phyloP scores from a whole-genome alignment of 345 rosid species.

The Reutealis trisperma region DNA sequence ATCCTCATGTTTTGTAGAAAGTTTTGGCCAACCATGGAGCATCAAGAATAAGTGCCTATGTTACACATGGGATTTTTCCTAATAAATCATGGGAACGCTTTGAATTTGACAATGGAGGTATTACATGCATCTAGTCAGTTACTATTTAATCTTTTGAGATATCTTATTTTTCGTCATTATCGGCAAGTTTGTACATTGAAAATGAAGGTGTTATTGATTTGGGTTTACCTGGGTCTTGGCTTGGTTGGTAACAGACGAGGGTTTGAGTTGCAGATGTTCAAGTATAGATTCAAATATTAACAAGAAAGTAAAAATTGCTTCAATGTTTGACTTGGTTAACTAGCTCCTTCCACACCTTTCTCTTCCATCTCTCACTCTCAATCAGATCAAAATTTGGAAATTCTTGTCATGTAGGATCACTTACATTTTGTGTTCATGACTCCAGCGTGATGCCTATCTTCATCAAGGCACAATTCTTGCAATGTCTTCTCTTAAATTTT shows the following conservation, averaged over 20 bases:
- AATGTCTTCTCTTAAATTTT: neutral
- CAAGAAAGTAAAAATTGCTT: neutral
- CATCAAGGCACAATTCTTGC: neutral
- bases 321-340: neutral
- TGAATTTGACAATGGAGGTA: constrained; percentile 82
- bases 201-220: neutral
- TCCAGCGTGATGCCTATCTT: neutral
- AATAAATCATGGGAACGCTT: constrained; percentile 88
- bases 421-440: neutral
- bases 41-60: constrained; percentile 83
- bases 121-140: constrained; percentile 4
- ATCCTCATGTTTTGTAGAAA: constrained; percentile 50
- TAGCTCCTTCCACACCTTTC: neutral
- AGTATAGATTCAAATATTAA: neutral
- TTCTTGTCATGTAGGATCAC: neutral
- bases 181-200: neutral
- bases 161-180: neutral
- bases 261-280: neutral
- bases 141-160: neutral
- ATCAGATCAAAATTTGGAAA: neutral
- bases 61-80: constrained; percentile 96
- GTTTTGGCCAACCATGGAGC: constrained; percentile 94
- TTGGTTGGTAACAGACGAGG: neutral
- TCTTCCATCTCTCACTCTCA: neutral
- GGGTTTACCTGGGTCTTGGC: neutral